phyloP scores from a whole-genome alignment of 2,329 filamentous ascomycete genomes.

The Helicocarpus griseus region DNA sequence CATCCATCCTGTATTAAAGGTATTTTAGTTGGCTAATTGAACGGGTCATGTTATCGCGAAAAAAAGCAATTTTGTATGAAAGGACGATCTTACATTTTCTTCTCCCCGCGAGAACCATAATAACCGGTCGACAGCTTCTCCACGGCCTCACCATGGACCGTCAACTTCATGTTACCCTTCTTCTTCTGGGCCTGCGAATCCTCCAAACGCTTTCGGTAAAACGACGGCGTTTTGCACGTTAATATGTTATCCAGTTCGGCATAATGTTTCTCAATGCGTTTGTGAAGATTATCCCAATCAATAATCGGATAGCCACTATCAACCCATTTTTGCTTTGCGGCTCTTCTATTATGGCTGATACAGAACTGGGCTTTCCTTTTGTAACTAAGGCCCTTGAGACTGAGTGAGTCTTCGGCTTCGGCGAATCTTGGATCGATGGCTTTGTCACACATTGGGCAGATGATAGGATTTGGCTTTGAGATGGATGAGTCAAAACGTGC shows the following conservation, averaged over 20 bases:
- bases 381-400: conserved; percentile 1
- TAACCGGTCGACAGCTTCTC: conserved; percentile 63
- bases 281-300: conserved; percentile 54
- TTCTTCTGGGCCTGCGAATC: conserved; percentile 48
- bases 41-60: conserved; percentile 5
- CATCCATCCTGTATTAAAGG: conserved; percentile 36
- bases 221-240: conserved; percentile 39
- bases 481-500: not conserved
- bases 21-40: conserved; percentile 1
- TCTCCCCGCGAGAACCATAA: conserved; percentile 67
- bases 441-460: conserved; percentile 60
- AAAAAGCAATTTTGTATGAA: conserved; percentile 8
- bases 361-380: conserved; percentile 53
- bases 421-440: conserved; percentile 48
- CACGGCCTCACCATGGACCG: conserved; percentile 33
- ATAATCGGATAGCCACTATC: conserved; percentile 59
- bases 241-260: conserved; percentile 45
- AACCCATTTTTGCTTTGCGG: conserved; percentile 42
- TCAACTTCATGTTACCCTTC: conserved; percentile 51
- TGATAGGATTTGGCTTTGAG: conserved; percentile 15
- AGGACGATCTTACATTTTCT: conserved; percentile 50
- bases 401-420: conserved; percentile 38
- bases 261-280: conserved; percentile 50
- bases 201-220: conserved; percentile 51
- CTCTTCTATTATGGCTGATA: conserved; percentile 48